These are phyloP conservation scores for Fraxinus velutina DNA, from an alignment of 305 asterid genomes.

Conservation along the genomic window DNA sequence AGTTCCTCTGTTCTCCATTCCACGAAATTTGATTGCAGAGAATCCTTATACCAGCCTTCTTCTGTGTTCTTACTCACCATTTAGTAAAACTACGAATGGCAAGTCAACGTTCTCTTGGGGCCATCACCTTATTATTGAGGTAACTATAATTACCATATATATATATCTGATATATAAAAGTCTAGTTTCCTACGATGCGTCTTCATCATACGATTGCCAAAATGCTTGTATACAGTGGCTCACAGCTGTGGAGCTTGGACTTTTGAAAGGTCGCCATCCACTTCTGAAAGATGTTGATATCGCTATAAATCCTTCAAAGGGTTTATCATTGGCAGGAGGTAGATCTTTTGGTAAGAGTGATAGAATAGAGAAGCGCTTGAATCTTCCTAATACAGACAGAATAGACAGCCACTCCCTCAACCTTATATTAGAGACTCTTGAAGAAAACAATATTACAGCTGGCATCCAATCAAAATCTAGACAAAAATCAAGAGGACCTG, in stretches of 20 bases:
- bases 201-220: conserved; percentile 16
- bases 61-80: conserved; percentile 56
- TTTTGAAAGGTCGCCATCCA: conserved; percentile 96
- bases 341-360: conserved; percentile 36
- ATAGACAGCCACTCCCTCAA: conserved; percentile 29
- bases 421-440: conserved; percentile 34
- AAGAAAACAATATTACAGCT: conserved; percentile 28
- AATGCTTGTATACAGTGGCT: conserved; percentile 72
- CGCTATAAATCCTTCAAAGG: conserved; percentile 65
- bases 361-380: conserved; percentile 37
- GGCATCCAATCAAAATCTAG: conserved; percentile 32
- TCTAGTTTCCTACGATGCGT: not conserved
- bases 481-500: conserved; percentile 30
- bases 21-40: conserved; percentile 77
- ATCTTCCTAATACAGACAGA: conserved; percentile 33
- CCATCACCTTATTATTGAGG: conserved; percentile 82
- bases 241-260: conserved; percentile 91
- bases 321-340: conserved; percentile 40
- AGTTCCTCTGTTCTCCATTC: conserved; percentile 74
- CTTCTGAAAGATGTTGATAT: conserved; percentile 82
- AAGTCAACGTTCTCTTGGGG: conserved; percentile 56
- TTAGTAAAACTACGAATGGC: conserved; percentile 34
- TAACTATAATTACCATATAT: conserved; percentile 21
- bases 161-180: not conserved
- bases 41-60: conserved; percentile 89